A percentile compares a stretch with the other conserved stretches of the same genome.
Evolutionary conservation across 202 grass and related monocot genomes (phyloP).

Genomic region (Setaria viridis): DNA sequence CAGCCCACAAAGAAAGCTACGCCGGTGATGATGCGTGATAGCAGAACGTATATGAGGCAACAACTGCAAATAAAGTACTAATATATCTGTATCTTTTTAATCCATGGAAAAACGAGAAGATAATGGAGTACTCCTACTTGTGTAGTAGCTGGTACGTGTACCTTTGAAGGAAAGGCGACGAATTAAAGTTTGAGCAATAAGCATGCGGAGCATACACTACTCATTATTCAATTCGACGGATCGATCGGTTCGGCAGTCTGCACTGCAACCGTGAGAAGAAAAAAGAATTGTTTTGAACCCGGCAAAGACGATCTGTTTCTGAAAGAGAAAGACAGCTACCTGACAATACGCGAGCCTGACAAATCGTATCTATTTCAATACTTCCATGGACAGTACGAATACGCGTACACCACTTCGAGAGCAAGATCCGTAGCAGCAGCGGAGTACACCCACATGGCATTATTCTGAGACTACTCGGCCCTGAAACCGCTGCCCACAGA

Average conservation of each 20-base stretch:
- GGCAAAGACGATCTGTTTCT: slow-evolving; percentile 33
- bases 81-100: not conserved
- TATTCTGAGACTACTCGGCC: not conserved
- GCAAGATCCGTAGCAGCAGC: not conserved
- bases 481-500: not conserved
- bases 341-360: slow-evolving; percentile 28
- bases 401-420: not conserved
- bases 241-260: not conserved
- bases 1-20: slow-evolving; percentile 42
- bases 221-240: slow-evolving; percentile 22
- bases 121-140: slow-evolving; percentile 15
- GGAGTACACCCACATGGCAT: not conserved
- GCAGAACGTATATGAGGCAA: slow-evolving; percentile 45
- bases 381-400: not conserved
- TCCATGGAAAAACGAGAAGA: slow-evolving; percentile 28
- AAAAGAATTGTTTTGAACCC: slow-evolving; percentile 18
- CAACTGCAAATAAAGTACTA: not conserved
- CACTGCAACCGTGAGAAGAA: not conserved
- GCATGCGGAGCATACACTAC: slow-evolving; percentile 35
- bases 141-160: not conserved
- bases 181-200: slow-evolving; percentile 26
- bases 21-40: slow-evolving; percentile 42
- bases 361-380: slow-evolving; percentile 22
- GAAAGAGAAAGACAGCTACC: slow-evolving; percentile 33
- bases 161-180: slow-evolving; percentile 41